phyloP scores from a whole-genome alignment of 2,329 filamentous ascomycete species.

The Dactylellina cionopaga region DNA sequence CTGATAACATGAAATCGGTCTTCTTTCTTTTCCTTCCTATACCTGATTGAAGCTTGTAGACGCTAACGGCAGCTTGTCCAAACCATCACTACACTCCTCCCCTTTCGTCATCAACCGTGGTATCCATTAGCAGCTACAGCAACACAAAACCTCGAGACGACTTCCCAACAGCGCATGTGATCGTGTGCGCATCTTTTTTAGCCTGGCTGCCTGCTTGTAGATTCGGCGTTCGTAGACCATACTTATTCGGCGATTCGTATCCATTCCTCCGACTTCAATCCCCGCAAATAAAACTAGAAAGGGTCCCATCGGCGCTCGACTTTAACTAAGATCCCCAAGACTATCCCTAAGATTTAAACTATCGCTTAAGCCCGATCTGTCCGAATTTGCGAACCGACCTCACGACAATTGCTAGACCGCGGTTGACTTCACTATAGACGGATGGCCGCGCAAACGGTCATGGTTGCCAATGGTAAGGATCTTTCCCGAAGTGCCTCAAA shows the following conservation, averaged over 20 bases:
- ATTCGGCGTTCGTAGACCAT: slow-evolving; percentile 25
- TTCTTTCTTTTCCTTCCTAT: not conserved
- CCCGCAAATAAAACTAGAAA: slow-evolving; percentile 1
- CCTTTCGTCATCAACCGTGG: not conserved
- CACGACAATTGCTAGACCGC: not conserved
- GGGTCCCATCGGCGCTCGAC: not conserved
- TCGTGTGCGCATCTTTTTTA: slow-evolving; percentile 38
- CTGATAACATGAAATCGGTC: slow-evolving; percentile 10
- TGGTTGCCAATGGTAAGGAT: slow-evolving; percentile 44
- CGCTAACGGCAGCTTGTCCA: too few relatives aligned
- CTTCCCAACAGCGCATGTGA: slow-evolving; percentile 52
- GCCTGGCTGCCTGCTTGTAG: slow-evolving; percentile 18
- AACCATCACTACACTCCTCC: not conserved
- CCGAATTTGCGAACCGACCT: slow-evolving; percentile 1
- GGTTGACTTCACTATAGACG: not conserved
- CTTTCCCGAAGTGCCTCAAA: not conserved
- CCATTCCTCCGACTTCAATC: not conserved
- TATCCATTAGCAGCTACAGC: not conserved
- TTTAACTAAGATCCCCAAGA: not conserved
- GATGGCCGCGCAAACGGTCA: slow-evolving; percentile 39
- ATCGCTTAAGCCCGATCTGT: too few relatives aligned
- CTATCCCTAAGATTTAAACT: not conserved
- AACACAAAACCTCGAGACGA: slow-evolving; percentile 40
- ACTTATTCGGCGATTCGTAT: not conserved
- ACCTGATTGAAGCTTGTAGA: too few relatives aligned